These are phyloP conservation scores for Erythrophleum ivorense DNA, from an alignment of 331 rosid species.

Conservation along the genomic window DNA sequence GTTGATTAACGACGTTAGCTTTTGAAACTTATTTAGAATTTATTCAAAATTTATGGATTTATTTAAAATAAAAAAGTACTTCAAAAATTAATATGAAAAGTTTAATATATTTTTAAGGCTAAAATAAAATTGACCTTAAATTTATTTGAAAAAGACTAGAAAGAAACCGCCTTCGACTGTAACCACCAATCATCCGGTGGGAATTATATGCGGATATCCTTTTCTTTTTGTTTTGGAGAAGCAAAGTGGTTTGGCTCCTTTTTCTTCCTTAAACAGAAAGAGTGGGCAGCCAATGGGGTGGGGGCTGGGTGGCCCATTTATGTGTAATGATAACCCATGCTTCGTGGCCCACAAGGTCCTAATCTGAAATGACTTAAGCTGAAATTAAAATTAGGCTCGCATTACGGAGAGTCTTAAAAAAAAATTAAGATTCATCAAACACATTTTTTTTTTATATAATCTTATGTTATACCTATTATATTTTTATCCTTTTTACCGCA, in stretches of 20 bases:
- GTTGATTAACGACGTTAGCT: neutral
- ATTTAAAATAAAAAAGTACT: too few species aligned
- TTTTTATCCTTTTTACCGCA: too few species aligned
- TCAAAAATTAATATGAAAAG: too few species aligned
- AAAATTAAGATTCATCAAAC: too few species aligned
- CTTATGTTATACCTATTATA: too few species aligned
- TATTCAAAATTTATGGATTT: too few species aligned
- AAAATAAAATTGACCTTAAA: neutral
- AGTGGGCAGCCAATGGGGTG: constrained; percentile 7
- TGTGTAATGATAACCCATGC: neutral
- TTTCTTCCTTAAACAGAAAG: neutral
- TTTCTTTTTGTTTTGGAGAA: constrained; percentile 39
- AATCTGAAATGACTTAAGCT: neutral
- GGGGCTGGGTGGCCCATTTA: constrained; percentile 20
- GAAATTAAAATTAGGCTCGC: neutral
- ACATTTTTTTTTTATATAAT: too few species aligned
- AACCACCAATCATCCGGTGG: neutral
- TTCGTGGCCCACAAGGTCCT: neutral
- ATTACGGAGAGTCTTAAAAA: too few species aligned
- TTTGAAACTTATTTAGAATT: too few species aligned
- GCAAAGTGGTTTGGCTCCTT: neutral
- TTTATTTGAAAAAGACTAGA: neutral
- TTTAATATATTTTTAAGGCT: neutral
- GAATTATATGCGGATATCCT: constrained; percentile 54
- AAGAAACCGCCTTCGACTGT: constrained; percentile 24